These are phyloP conservation scores for Oxyria digyna DNA, from an alignment of 148 eudicot genomes.

Conservation along the genomic window DNA sequence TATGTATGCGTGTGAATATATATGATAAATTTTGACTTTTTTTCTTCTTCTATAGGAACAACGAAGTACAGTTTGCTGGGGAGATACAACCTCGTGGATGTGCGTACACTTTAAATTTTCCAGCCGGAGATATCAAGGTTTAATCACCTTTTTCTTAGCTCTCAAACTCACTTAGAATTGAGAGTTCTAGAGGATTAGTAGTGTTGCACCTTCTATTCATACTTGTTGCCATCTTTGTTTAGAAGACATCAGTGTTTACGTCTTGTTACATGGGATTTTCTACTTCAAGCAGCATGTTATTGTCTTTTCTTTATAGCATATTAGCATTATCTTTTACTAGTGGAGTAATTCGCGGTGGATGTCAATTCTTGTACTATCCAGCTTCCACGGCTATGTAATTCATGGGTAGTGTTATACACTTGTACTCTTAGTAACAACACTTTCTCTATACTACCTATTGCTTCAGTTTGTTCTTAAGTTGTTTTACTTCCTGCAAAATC, in stretches of 20 bases:
- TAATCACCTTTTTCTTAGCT: background rate
- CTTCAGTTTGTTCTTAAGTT: conserved; percentile 4
- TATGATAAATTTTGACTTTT: background rate
- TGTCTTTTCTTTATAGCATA: no score
- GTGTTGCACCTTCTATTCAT: background rate
- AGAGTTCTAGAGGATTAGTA: background rate
- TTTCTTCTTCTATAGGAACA: conserved; percentile 43
- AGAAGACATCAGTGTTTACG: background rate
- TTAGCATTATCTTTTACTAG: background rate
- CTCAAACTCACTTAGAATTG: background rate
- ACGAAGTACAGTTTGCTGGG: conserved; percentile 95
- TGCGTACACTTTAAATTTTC: conserved; percentile 33
- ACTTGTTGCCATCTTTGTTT: background rate
- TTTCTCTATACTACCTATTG: background rate
- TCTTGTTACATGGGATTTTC: background rate
- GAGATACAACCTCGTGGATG: conserved; percentile 80
- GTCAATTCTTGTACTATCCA: background rate
- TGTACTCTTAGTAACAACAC: background rate
- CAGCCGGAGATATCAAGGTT: conserved; percentile 69
- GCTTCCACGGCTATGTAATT: background rate
- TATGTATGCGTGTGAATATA: background rate
- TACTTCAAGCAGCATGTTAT: no score
- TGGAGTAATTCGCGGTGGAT: background rate
- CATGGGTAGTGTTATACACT: no score
- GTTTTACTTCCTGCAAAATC: background rate